Evolutionary conservation across 108 stramenopile species (phyloP).

Genomic region (Mediolabrus comicus): DNA sequence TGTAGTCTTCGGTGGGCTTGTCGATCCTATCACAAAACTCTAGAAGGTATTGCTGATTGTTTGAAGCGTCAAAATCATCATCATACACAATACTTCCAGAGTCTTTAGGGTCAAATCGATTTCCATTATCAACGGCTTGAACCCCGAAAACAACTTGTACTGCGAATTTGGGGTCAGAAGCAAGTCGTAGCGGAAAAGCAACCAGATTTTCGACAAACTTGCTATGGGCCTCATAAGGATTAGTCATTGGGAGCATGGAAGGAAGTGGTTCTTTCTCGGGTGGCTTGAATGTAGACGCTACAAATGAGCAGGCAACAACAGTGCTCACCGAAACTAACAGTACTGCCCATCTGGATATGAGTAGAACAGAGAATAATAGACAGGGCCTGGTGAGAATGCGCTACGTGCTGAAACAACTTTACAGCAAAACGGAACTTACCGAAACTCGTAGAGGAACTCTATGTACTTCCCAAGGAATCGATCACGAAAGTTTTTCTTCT

Average conservation of each 20-base stretch:
- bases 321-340: constrained; percentile 24
- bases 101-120: constrained; percentile 31
- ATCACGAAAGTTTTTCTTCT: constrained; percentile 32
- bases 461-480: constrained; percentile 28
- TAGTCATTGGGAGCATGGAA: constrained; percentile 11
- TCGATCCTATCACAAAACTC: constrained; percentile 36
- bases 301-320: constrained; percentile 17
- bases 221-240: constrained; percentile 14
- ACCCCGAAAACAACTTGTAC: too few relatives aligned
- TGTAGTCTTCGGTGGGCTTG: constrained; percentile 1
- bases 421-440: constrained; percentile 11
- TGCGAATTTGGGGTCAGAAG: too few relatives aligned
- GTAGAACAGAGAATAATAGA: too few relatives aligned
- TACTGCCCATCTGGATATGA: constrained; percentile 5
- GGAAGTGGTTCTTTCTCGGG: constrained; percentile 41
- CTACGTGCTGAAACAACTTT: too few relatives aligned
- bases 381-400: too few relatives aligned
- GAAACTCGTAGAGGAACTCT: constrained; percentile 31
- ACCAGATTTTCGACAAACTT: not conserved
- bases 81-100: constrained; percentile 46
- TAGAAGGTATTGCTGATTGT: constrained; percentile 30
- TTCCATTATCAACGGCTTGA: not conserved
- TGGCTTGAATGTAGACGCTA: constrained; percentile 34
- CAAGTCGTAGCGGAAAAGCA: too few relatives aligned
- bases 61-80: constrained; percentile 32